Evolutionary conservation across 2,329 filamentous ascomycete genomes (phyloP).

Genomic region (Simplicillium sp.): DNA sequence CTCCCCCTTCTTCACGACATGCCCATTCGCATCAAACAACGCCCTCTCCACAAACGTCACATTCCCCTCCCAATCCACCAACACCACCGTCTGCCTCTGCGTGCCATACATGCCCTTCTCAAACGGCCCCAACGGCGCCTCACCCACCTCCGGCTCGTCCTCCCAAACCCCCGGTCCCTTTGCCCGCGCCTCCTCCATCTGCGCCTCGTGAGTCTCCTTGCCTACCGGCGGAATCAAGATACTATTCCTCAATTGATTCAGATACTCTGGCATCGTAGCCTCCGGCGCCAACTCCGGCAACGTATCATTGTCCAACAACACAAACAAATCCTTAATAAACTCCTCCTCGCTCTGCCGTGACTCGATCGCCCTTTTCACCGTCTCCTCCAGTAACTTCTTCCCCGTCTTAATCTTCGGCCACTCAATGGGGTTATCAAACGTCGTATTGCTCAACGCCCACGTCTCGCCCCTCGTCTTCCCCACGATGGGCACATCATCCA

Average conservation of each 20-base stretch:
- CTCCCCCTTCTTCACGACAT: constrained; percentile 39
- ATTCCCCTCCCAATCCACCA: constrained; percentile 54
- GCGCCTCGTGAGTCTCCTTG: constrained; percentile 31
- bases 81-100: constrained; percentile 52
- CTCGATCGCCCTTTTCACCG: constrained; percentile 29
- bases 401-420: constrained; percentile 56
- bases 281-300: constrained; percentile 32
- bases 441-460: constrained; percentile 54
- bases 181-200: constrained; percentile 32
- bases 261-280: constrained; percentile 42
- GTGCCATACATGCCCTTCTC: constrained; percentile 55
- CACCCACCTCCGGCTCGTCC: constrained; percentile 28
- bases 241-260: constrained; percentile 45
- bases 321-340: constrained; percentile 41
- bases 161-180: constrained; percentile 23
- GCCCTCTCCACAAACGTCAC: constrained; percentile 51
- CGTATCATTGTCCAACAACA: constrained; percentile 46
- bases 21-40: constrained; percentile 49
- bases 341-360: constrained; percentile 31
- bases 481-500: constrained; percentile 48
- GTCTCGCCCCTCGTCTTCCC: constrained; percentile 39
- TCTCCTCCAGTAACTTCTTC: constrained; percentile 31
- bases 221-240: constrained; percentile 53
- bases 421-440: constrained; percentile 38
- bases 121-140: constrained; percentile 30